Evolutionary conservation across 2,329 filamentous ascomycete species (phyloP).

Genomic region (Fusarium robinianum): DNA sequence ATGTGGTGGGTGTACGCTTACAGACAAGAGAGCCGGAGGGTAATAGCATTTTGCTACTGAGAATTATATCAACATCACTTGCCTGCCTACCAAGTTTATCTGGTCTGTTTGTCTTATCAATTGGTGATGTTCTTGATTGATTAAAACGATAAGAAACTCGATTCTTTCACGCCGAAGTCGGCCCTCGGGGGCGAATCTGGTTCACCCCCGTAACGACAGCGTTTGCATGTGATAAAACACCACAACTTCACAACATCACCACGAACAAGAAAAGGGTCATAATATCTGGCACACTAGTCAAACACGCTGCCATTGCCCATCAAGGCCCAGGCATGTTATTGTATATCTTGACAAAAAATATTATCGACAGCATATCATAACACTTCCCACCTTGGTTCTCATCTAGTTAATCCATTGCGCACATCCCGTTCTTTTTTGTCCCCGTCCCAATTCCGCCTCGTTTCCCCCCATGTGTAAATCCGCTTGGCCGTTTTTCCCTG

Average conservation of each 20-base stretch:
- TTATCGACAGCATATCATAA: slow-evolving; percentile 34
- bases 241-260: too few species aligned
- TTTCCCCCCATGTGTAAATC: too few species aligned
- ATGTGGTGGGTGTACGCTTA: too few species aligned
- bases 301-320: slow-evolving; percentile 9
- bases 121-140: too few species aligned
- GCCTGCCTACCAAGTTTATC: too few species aligned
- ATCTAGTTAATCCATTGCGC: slow-evolving; percentile 27
- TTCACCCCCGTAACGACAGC: neutral
- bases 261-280: neutral
- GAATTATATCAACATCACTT: too few species aligned
- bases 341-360: slow-evolving; percentile 27
- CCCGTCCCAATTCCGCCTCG: too few species aligned
- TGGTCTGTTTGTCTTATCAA: too few species aligned
- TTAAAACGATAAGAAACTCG: too few species aligned
- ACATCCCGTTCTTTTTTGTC: slow-evolving; percentile 13
- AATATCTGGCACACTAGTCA: neutral
- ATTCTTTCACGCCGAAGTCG: neutral
- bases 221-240: too few species aligned
- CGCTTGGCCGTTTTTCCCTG: slow-evolving; percentile 13
- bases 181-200: neutral
- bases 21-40: too few species aligned
- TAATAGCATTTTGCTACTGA: too few species aligned
- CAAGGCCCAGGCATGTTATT: slow-evolving; percentile 13
- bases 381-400: slow-evolving; percentile 15